phyloP scores from a whole-genome alignment of 345 rosid species.

The Erysimum cheiranthoides region DNA sequence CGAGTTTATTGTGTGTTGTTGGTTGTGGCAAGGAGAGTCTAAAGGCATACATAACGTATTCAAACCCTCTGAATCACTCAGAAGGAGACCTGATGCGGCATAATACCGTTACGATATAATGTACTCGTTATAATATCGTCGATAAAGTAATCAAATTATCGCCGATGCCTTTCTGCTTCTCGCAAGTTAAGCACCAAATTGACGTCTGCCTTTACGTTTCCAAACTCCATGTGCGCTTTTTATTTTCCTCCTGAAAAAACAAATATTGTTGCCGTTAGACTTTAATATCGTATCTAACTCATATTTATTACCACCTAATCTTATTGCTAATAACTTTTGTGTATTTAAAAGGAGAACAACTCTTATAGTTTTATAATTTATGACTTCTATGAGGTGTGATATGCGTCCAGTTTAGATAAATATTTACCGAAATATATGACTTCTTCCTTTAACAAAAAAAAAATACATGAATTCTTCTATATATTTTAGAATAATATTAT shows the following conservation, averaged over 20 bases:
- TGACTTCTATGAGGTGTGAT: neutral
- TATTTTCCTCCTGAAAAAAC: constrained; percentile 6
- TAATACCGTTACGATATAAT: constrained; percentile 26
- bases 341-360: neutral
- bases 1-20: constrained; percentile 32
- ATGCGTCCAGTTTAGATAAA: neutral
- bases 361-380: neutral
- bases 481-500: neutral
- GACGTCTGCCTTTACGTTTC: constrained; percentile 49
- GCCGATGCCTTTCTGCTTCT: constrained; percentile 49
- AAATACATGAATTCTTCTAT: neutral
- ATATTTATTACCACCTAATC: constrained; percentile 28
- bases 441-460: too few species aligned
- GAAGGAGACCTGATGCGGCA: constrained; percentile 29
- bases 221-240: constrained; percentile 49
- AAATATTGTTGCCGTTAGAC: constrained; percentile 43
- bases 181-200: constrained; percentile 47
- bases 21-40: constrained; percentile 34
- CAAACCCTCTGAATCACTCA: constrained; percentile 24
- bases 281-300: constrained; percentile 38
- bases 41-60: constrained; percentile 42
- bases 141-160: constrained; percentile 7
- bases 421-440: too few species aligned
- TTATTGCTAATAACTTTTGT: neutral
- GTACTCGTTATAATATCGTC: neutral